phyloP scores from a whole-genome alignment of 768 basidiomycete species.

The Fistulinella prunicolor region DNA sequence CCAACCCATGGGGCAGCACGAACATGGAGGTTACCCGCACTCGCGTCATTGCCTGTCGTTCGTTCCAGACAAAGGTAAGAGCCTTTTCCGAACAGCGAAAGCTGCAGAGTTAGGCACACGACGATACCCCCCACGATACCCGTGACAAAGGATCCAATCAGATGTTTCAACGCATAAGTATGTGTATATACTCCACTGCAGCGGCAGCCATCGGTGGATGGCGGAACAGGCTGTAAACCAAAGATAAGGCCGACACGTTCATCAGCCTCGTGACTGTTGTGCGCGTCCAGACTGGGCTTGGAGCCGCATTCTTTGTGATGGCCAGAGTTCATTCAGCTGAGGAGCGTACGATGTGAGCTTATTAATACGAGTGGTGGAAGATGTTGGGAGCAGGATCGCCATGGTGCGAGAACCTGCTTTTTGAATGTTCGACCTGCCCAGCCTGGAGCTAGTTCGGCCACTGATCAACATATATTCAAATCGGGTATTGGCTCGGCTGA shows the following conservation, averaged over 20 bases:
- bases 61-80: background rate
- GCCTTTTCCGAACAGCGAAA: slow-evolving; percentile 33
- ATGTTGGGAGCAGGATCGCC: too few relatives aligned
- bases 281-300: slow-evolving; percentile 40
- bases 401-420: too few relatives aligned
- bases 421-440: too few relatives aligned
- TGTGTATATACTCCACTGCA: slow-evolving; percentile 15
- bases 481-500: too few relatives aligned
- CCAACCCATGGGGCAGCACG: slow-evolving; percentile 69
- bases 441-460: too few relatives aligned
- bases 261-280: background rate
- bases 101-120: slow-evolving; percentile 50
- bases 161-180: slow-evolving; percentile 29
- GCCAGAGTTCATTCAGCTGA: slow-evolving; percentile 11
- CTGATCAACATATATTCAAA: too few relatives aligned
- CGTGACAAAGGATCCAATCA: slow-evolving; percentile 38
- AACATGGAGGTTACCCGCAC: slow-evolving; percentile 24
- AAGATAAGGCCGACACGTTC: slow-evolving; percentile 42
- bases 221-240: slow-evolving; percentile 10
- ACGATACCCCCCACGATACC: slow-evolving; percentile 53
- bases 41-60: background rate
- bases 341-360: too few relatives aligned
- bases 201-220: too few relatives aligned
- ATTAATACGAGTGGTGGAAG: too few relatives aligned
- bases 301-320: slow-evolving; percentile 28